These are phyloP conservation scores for Mucor circinelloides DNA, from an alignment of 371 early-diverging fungal genomes.

Conservation along the genomic window DNA sequence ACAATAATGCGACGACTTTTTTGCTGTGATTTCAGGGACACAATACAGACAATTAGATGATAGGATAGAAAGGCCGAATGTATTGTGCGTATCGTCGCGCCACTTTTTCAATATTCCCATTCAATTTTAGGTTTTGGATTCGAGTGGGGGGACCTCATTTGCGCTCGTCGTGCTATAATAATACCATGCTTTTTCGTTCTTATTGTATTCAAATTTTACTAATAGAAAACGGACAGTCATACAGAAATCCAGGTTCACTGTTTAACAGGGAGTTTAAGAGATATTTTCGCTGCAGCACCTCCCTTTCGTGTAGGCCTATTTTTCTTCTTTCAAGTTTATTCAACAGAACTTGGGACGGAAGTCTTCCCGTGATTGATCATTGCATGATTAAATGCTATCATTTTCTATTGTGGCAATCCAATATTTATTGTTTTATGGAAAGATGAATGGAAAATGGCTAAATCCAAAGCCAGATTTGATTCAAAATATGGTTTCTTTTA, in stretches of 20 bases:
- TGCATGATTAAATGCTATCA: neutral
- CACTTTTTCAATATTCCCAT: neutral
- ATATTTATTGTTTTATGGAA: neutral
- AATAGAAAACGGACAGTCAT: neutral
- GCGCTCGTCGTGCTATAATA: neutral
- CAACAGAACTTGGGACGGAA: neutral
- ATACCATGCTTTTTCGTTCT: neutral
- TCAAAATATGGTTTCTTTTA: neutral
- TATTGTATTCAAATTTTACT: neutral
- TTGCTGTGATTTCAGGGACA: neutral
- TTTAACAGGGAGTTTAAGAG: neutral
- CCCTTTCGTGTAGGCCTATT: neutral
- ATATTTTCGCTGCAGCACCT: neutral
- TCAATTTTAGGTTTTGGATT: neutral
- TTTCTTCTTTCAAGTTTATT: neutral
- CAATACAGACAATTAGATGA: neutral
- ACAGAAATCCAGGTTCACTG: neutral
- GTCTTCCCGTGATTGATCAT: neutral
- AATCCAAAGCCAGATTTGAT: neutral
- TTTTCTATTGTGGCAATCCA: neutral
- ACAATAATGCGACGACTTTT: constrained; percentile 1
- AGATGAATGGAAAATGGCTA: neutral
- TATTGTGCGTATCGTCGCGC: neutral
- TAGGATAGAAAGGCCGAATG: neutral
- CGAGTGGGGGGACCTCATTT: neutral